Base-by-base conservation (phyloP, 208 protist genomes). In the Crithidia mellificae region DNA sequence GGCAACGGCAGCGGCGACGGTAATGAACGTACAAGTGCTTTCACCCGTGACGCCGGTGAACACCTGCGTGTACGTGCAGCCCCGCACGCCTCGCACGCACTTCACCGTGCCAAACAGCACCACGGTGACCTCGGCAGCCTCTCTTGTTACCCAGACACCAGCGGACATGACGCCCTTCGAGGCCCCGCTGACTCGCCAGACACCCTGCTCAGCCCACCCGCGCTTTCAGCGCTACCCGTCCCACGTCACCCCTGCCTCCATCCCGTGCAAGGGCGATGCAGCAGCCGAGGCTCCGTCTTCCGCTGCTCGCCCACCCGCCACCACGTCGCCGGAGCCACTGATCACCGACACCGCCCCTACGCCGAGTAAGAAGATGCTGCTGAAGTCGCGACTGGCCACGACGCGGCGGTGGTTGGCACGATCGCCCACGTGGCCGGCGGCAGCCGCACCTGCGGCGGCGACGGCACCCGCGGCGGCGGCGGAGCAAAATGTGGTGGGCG, bases 141-240 rank as follows among this genome's bases (percentile, higher is more conserved):
- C 2, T 14, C n/a, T n/a, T n/a, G n/a, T n/a, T n/a, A n/a, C n/a
- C n/a, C n/a, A n/a, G n/a, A 27, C 30, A 1, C 8, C 51, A 5
- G 12, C 30, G 11, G 25, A 32, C 6, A 8, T 20, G 20, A 46
- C 36, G 22, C 53, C 53, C 20, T 46, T 59, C 36, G n/a, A 46
- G 2, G 20, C 30, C 1, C n/a, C 53, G 8, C 36, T 59, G 32
- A 6, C 7, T 36, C 6, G 36, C 6, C 53, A 11, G 6, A 6
- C 34, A 5, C 30, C n/a, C 14, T 15, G 39, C 36, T 17, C 25
- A 4, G 36, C 24, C 6, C 22, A 51, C 6, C 41, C 57, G 12
- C 15, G 8, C 43, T 41, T 53, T n/a, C 24, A 32, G 29, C 57
- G 57, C 30, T 53, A 63, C 57, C 43, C 57, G 6, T 63, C 57